Conservation (phyloP, 441 rosid genomes). For the Hura crepitans region DNA sequence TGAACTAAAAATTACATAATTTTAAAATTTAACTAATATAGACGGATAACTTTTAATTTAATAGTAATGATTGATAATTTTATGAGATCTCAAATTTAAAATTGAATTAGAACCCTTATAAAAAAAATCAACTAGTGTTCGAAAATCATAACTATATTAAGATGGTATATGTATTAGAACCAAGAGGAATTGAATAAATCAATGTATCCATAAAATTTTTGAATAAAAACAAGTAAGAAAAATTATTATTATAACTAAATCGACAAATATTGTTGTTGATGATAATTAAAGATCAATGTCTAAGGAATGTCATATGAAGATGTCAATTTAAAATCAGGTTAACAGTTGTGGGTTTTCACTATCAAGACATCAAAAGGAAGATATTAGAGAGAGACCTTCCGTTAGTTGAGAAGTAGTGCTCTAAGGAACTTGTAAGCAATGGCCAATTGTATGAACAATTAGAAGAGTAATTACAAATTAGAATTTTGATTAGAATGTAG, state of each 20-base stretch:
- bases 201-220: no score
- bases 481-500: neutral
- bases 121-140: no score
- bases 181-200: neutral
- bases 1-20: no score
- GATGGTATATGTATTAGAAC: neutral
- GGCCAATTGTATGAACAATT: neutral
- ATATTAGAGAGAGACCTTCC: neutral
- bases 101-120: no score
- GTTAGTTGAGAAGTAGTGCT: slow-evolving; percentile 20
- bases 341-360: neutral
- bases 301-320: neutral
- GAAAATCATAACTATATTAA: neutral
- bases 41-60: no score
- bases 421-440: slow-evolving; percentile 19
- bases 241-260: neutral
- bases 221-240: neutral
- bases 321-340: neutral
- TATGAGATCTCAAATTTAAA: no score
- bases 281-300: neutral
- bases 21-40: no score
- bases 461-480: neutral
- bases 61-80: no score
- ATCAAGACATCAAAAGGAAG: neutral
- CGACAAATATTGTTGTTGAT: neutral